Conservation (phyloP, 345 rosid species). For the Laguncularia racemosa region DNA sequence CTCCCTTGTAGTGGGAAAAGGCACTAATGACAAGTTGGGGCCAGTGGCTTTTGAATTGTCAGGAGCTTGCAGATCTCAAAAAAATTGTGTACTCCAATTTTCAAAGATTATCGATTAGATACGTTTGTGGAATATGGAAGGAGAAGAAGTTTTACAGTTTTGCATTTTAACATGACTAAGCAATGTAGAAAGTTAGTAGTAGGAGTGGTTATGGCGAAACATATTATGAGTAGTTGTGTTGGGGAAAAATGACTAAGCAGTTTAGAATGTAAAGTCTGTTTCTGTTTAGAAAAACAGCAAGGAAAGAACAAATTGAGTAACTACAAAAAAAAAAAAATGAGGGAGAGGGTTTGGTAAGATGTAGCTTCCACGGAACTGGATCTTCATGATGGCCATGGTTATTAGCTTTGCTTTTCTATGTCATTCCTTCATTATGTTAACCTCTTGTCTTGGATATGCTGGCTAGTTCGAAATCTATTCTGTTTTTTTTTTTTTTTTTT, state of each 20-base stretch:
- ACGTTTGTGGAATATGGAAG: slow-evolving; percentile 14
- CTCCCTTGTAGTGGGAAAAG: slow-evolving; percentile 41
- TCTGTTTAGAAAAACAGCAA: slow-evolving; percentile 22
- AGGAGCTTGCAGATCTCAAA: no score
- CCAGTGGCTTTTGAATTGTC: slow-evolving; percentile 18
- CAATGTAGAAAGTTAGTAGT: slow-evolving; percentile 31
- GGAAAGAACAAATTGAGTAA: slow-evolving; percentile 21
- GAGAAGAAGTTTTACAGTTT: no score
- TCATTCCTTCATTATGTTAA: no score
- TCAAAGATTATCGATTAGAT: no score
- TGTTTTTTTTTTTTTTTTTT: no score
- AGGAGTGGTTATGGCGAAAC: slow-evolving; percentile 32
- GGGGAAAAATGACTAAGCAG: slow-evolving; percentile 26
- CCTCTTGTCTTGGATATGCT: no score
- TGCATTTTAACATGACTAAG: slow-evolving; percentile 22
- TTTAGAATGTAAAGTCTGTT: slow-evolving; percentile 29
- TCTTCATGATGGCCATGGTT: no score
- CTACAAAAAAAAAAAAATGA: slow-evolving; percentile 5
- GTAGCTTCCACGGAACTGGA: no score
- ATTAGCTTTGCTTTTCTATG: no score
- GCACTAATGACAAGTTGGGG: slow-evolving; percentile 21
- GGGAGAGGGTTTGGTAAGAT: slow-evolving; percentile 19
- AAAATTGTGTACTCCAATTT: neutral
- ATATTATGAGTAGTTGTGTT: slow-evolving; percentile 22
- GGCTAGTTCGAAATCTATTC: no score